phyloP scores from a whole-genome alignment of 768 basidiomycete species.

The Kwoniella mangroviensis region DNA sequence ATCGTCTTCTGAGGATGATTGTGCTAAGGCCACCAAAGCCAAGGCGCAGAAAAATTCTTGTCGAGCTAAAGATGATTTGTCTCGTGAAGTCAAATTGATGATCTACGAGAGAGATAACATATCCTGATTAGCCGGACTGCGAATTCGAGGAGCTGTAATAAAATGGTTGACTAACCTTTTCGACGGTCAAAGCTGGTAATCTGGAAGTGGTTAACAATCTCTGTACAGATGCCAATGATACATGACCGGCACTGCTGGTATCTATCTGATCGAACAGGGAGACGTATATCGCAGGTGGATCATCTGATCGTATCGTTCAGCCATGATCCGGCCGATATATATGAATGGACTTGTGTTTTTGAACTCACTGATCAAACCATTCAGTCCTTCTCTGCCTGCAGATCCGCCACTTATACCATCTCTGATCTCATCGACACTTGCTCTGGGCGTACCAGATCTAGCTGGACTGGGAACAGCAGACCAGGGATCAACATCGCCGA shows the following conservation, averaged over 20 bases:
- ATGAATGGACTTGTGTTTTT: no score
- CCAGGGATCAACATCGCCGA: slow-evolving; percentile 58
- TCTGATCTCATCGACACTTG: slow-evolving; percentile 23
- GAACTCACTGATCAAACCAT: slow-evolving; percentile 30
- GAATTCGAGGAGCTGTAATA: background rate
- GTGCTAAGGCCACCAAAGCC: slow-evolving; percentile 83
- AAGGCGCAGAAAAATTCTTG: slow-evolving; percentile 91
- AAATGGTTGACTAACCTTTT: slow-evolving; percentile 65
- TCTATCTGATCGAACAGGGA: slow-evolving; percentile 75
- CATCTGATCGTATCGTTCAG: slow-evolving; percentile 61
- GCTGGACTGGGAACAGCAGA: slow-evolving; percentile 52
- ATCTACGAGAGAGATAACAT: slow-evolving; percentile 64
- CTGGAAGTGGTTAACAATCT: slow-evolving; percentile 76
- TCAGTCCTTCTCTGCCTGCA: slow-evolving; percentile 21
- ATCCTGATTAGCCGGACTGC: background rate
- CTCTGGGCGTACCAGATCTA: slow-evolving; percentile 39
- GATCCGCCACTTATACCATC: slow-evolving; percentile 11
- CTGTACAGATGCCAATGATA: slow-evolving; percentile 80
- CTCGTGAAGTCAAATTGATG: slow-evolving; percentile 67
- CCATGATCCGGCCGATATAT: no score
- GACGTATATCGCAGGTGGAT: slow-evolving; percentile 77
- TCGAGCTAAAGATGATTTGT: slow-evolving; percentile 67
- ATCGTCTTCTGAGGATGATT: slow-evolving; percentile 55
- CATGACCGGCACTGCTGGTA: slow-evolving; percentile 71
- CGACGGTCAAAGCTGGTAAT: slow-evolving; percentile 79